phyloP scores from a whole-genome alignment of 495 filamentous ascomycete genomes.

The Trichoderma erinaceum region DNA sequence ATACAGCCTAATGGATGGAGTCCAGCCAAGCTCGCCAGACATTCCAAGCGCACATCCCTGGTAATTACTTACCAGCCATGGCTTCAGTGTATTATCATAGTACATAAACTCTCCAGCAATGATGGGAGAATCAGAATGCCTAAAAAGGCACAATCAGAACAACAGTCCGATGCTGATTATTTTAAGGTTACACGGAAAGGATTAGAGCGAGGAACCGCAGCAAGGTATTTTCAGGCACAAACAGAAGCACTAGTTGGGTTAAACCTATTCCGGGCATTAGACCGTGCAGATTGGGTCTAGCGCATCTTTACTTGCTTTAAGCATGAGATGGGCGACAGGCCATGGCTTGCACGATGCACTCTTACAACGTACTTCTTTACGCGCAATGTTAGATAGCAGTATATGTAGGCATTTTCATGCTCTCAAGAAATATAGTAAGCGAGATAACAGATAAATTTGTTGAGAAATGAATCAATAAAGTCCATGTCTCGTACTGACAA shows the following conservation, averaged over 20 bases:
- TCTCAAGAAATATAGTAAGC: no score
- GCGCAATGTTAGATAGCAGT: no score
- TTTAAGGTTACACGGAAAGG: slow-evolving; percentile 4
- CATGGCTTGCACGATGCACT: no score
- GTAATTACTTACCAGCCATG: neutral
- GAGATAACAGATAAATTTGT: no score
- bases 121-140: neutral
- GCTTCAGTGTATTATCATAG: neutral
- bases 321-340: neutral
- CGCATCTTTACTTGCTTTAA: no score
- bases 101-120: neutral
- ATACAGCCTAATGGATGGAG: neutral
- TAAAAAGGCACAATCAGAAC: neutral
- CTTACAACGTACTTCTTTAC: no score
- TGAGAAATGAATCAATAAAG: no score
- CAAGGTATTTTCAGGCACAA: neutral
- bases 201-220: neutral
- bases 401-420: no score
- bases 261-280: neutral
- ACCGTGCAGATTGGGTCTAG: neutral
- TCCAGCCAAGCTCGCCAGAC: neutral
- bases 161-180: neutral
- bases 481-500: no score
- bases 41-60: neutral
- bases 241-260: neutral